A percentile compares a stretch with the other conserved stretches of the same genome.
Evolutionary conservation across 2,329 filamentous ascomycete species (phyloP).

Genomic region (Aureobasidium musti): DNA sequence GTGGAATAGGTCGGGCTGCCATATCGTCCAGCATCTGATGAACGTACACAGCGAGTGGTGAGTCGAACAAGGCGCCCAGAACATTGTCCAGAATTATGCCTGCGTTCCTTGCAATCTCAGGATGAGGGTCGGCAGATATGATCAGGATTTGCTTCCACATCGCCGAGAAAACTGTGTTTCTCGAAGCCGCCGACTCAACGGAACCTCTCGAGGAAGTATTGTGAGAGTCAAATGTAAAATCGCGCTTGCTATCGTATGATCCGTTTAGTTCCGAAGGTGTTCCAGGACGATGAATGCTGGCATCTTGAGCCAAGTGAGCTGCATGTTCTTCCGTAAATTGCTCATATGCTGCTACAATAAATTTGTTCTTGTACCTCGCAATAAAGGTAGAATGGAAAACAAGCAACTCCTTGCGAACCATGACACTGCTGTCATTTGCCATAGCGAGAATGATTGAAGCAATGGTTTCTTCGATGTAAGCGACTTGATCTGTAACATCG

Average conservation of each 20-base stretch:
- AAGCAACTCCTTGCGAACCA: constrained; percentile 89
- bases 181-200: constrained; percentile 50
- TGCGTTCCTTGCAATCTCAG: constrained; percentile 85
- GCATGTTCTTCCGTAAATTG: constrained; percentile 73
- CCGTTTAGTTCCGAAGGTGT: constrained; percentile 30
- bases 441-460: constrained; percentile 87
- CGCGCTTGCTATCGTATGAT: constrained; percentile 29
- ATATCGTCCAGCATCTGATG: constrained; percentile 76
- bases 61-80: constrained; percentile 74
- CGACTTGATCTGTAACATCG: constrained; percentile 86
- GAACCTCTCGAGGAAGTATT: background rate
- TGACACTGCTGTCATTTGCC: constrained; percentile 88
- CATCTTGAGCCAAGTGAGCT: constrained; percentile 27
- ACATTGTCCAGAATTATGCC: constrained; percentile 84
- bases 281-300: constrained; percentile 9
- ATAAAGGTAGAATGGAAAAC: constrained; percentile 94
- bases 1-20: constrained; percentile 33
- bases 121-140: constrained; percentile 89
- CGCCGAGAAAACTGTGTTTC: constrained; percentile 88
- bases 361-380: constrained; percentile 86
- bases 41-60: constrained; percentile 69
- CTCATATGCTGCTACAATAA: constrained; percentile 88
- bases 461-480: constrained; percentile 85
- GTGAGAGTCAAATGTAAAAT: constrained; percentile 20
- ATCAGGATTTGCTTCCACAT: constrained; percentile 94